Base-by-base conservation (phyloP, 768 basidiomycete genomes). In the Leccinum olivaceopallidum region DNA sequence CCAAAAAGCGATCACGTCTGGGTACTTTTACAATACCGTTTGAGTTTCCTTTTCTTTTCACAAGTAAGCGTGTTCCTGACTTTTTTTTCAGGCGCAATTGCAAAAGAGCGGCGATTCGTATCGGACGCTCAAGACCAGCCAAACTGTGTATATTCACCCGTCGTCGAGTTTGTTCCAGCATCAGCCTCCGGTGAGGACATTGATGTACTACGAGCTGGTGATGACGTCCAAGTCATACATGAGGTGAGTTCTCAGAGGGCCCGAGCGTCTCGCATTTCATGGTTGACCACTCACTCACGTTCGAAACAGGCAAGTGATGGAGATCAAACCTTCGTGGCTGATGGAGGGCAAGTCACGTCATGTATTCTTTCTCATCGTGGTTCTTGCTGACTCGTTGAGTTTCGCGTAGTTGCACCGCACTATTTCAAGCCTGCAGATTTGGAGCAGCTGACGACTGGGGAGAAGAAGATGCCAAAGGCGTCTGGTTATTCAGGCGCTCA, bases 41-140 rank as follows among this genome's bases (percentile, higher is more conserved):
- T 6, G 60, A 67, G 88, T 74, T 44, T 6, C 0, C 9, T 5
- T 18, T 18, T 44, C 4, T 51, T 9, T 49, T 49, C 24, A 0
- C 48, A 16, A 22, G 24, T 3, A 16, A 24, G 48, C 7, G 24
- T 14, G 48, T 24, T 16, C 6, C 48, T 49, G 14, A 49, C 22
- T 13, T 36, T 36, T 42, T 34, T 48, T 24, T 57, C 50, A 95
- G 89, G 96, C 94, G 2, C 88, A 92, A 65, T 77, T 99, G 42
- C 95, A 98, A 70, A 95, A 94, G 76, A 93, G 92, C 59, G 97
- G 97, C 1, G 97, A 98, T 72, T 95, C 94, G 34, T 99, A 98
- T 75, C 85, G 96, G 58, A 98, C 97, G 16, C 83, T 97, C 64
- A 99, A 98, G 76, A 96, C 93, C 6, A 90, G 89, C 71, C 95